Evolutionary conservation across 2,329 filamentous ascomycete species (phyloP), one percentile per base, ranked within the genome.

Genomic region (Ceratocystis destructans): DNA sequence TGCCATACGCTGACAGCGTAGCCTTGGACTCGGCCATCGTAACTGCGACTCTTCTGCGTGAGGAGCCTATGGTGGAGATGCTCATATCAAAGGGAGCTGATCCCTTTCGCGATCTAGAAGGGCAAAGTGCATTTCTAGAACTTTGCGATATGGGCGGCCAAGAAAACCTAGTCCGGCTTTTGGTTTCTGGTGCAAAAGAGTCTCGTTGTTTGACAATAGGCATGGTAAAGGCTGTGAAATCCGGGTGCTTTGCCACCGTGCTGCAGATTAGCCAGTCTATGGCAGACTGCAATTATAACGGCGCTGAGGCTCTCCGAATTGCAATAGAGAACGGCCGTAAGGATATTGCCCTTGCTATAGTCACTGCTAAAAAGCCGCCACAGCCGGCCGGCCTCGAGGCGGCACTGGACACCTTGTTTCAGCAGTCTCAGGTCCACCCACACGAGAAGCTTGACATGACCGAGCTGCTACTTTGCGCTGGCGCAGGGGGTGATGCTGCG

Each of bases 401-500:
- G 28, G 80, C 81, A 10, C 82, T 86, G 50, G 74, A 74, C 1
- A 71, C 76, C 4, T 73, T 84, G 1, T 77, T 81, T 67, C 71
- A 76, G 1, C 77, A 80, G 62, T 71, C 77, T 1, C 77, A 77
- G 1, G 75, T 82, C 20, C 76, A 76, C 5, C 78, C 79, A 0
- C 76, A 78, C 37, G 77, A 79, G 41, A 83, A 81, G 70, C 73
- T 82, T 53, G 76, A 77, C 1, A 74, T 86, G 68, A 76, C 80
- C 0, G 82, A 86, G 70, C 73, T 83, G 2, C 71, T 87, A 1
- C 75, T 87, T 1, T 84, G 83, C 64, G 82, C 81, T 0, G 83
- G 83, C 0, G 82, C 83, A 1, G 74, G 76, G 12, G 83, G 83
- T 1, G 78, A 82, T 15, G 73, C 76, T 0, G 73, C 82, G 0